phyloP scores from a whole-genome alignment of 139 green algal species.

The Micractinium sp. region DNA sequence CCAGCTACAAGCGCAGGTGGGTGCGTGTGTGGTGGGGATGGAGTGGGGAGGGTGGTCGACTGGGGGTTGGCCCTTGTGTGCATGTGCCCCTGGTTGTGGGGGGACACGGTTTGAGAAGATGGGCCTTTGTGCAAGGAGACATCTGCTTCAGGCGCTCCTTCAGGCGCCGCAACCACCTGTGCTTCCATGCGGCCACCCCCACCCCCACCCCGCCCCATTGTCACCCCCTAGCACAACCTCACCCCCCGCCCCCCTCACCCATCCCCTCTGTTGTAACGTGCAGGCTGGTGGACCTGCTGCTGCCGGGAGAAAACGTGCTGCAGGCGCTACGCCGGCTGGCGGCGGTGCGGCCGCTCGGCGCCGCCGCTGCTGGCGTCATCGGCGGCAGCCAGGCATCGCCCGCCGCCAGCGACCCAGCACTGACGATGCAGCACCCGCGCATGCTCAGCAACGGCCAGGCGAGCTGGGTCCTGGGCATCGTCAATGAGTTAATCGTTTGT shows the following conservation, averaged over 20 bases:
- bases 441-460: no score
- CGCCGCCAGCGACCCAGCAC: not conserved
- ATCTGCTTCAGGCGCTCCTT: not conserved
- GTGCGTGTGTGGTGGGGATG: not conserved
- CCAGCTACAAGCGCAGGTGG: slow-evolving; percentile 12
- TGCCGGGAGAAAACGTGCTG: slow-evolving; percentile 64
- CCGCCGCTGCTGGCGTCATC: not conserved
- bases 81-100: no score
- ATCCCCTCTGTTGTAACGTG: not conserved
- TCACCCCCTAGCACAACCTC: not conserved
- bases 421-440: no score
- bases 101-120: no score
- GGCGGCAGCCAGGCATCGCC: not conserved
- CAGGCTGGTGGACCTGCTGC: slow-evolving; percentile 61
- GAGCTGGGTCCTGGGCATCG: no score
- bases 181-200: no score
- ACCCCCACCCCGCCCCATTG: no score
- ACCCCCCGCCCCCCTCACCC: not conserved
- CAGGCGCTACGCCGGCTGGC: slow-evolving; percentile 66
- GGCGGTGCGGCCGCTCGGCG: slow-evolving; percentile 7
- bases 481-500: no score
- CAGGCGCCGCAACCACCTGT: not conserved
- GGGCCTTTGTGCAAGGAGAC: not conserved
- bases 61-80: not conserved
- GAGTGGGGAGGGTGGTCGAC: not conserved